A percentile compares a stretch with the other conserved stretches of the same genome.
Conservation (phyloP, 352 stramenopile species). For the Globisporangium ultimum region DNA sequence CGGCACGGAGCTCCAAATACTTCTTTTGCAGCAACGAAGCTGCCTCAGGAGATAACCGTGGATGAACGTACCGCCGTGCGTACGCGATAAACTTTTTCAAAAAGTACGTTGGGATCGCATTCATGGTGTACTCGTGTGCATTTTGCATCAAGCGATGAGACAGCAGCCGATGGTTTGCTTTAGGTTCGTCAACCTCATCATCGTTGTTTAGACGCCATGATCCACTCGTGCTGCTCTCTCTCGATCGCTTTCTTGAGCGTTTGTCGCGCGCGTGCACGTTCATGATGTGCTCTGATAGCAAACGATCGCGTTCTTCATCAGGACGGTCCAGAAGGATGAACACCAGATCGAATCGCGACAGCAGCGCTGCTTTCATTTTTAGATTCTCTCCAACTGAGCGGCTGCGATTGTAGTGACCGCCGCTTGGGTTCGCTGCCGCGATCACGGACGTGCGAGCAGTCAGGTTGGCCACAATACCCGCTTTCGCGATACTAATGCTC, state of each 20-base stretch:
- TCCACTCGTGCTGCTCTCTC: slow-evolving; percentile 10
- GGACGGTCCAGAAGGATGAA: slow-evolving; percentile 96
- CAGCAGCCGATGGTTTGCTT: slow-evolving; percentile 21
- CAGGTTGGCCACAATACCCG: slow-evolving; percentile 93
- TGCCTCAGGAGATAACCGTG: slow-evolving; percentile 65
- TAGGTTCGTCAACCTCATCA: slow-evolving; percentile 1
- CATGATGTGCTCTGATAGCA: slow-evolving; percentile 96
- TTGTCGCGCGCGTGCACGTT: slow-evolving; percentile 61
- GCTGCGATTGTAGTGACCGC: slow-evolving; percentile 95
- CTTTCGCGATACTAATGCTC: slow-evolving; percentile 93
- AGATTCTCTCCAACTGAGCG: slow-evolving; percentile 96
- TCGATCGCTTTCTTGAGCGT: slow-evolving; percentile 27
- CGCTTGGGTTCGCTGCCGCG: slow-evolving; percentile 95
- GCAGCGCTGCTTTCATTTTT: slow-evolving; percentile 94
- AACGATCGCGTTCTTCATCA: slow-evolving; percentile 90
- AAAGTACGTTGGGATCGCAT: slow-evolving; percentile 69
- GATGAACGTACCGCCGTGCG: slow-evolving; percentile 93
- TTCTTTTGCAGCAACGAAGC: slow-evolving; percentile 78
- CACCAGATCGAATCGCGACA: slow-evolving; percentile 97
- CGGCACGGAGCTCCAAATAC: slow-evolving; percentile 85
- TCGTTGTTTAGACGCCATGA: slow-evolving; percentile 24
- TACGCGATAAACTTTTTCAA: slow-evolving; percentile 98
- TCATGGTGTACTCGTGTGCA: slow-evolving; percentile 37
- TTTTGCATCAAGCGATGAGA: slow-evolving; percentile 56
- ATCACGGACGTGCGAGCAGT: slow-evolving; percentile 94